Evolutionary conservation across 108 stramenopile genomes (phyloP), one percentile per base, ranked within the genome.

Genomic region (Skeletonema costatum): DNA sequence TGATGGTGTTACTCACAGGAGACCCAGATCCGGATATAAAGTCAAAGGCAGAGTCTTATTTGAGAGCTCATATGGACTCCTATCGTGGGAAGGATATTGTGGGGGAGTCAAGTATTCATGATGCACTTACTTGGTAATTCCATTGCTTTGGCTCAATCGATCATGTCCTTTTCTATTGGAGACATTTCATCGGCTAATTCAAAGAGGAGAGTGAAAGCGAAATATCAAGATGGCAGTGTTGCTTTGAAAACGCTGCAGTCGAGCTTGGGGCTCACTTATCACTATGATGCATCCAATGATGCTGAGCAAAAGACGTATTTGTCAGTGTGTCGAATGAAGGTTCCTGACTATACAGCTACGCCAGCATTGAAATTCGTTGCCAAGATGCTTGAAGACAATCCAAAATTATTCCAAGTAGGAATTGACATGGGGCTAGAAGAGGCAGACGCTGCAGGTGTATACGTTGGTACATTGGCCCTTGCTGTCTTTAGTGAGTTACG

Each of bases 31-130:
- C 70, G 11, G 88, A 88, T 74, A 88, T 93, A 12, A 80, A 88
- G 21, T 61, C 77, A 10, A 77, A 82, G 51, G 93, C 93, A 19
- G 68, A 69, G 4, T 68, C 71, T 2, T 92, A 91, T 80, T 66
- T 89, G 44, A 87, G 89, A 46, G 79, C 84, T 21, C 87, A 90
- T 66, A 76, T 85, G 70, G 93, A 92, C 69, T 56, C 90, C 13
- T 70, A 71, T 58, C 71, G 87, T 11, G 80, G 82, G 17, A 66
- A 72, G 53, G 78, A 84, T 14, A 11, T 41, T 41, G 38, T 53
- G 5, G 76, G 41, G 31, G 69, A 66, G 67, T 59, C 42, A 14
- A 75, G 41, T 32, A 68, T 73, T 46, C 42, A 65, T 60, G 78
- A 82, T 68, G 63, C 67, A 17, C n/a, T 51, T 75, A 29, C 78